Evolutionary conservation across 192 early-diverging fungal species (phyloP).

Genomic region (Coemansia sp.): DNA sequence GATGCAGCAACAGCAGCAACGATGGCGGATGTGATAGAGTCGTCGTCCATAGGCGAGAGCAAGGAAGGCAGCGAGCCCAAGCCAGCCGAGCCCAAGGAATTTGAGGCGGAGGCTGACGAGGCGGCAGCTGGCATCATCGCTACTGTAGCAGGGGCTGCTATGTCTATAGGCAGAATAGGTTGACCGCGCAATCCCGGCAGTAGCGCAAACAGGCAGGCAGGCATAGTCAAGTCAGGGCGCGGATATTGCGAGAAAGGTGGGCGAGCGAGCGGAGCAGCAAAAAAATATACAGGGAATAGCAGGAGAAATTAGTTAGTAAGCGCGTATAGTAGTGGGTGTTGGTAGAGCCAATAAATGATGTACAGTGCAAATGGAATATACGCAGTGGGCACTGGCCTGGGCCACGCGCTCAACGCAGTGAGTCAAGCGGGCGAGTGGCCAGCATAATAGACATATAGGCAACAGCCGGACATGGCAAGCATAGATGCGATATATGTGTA

Average conservation of each 20-base stretch:
- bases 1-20: conserved; percentile 24
- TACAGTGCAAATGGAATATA: conserved; percentile 11
- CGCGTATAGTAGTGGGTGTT: not conserved
- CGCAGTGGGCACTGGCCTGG: conserved; percentile 12
- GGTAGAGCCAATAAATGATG: not conserved
- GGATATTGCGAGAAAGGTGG: not conserved
- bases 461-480: not conserved
- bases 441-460: conserved; percentile 11
- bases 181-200: not conserved
- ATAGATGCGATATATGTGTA: conserved; percentile 4
- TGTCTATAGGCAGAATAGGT: conserved; percentile 11
- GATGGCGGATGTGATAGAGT: conserved; percentile 7
- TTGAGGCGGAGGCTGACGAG: conserved; percentile 31
- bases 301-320: conserved; percentile 12
- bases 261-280: not conserved
- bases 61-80: conserved; percentile 3
- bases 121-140: conserved; percentile 19
- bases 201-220: not conserved
- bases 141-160: conserved; percentile 22
- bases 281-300: conserved; percentile 4
- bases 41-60: not conserved
- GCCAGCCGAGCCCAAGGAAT: conserved; percentile 13
- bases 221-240: not conserved
- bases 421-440: conserved; percentile 10
- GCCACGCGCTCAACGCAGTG: conserved; percentile 13